phyloP scores from a whole-genome alignment of 1,284 basidiomycete species.

The Hemileccinum hortonii region DNA sequence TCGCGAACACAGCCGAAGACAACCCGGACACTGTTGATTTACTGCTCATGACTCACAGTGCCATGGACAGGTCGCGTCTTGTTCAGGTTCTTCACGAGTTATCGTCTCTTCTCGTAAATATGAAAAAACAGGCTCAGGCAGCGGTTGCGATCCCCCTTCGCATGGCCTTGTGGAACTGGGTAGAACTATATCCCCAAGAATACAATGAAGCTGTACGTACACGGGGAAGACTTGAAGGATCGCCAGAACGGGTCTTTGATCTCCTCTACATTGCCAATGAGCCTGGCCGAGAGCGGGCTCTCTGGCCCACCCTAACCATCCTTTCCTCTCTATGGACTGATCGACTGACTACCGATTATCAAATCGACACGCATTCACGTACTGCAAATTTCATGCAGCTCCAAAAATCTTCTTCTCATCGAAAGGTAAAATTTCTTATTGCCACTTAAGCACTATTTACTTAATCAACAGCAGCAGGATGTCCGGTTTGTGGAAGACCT shows the following conservation, averaged over 20 bases:
- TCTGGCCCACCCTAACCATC: constrained; percentile 83
- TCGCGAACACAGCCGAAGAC: constrained; percentile 55
- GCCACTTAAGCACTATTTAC: background rate
- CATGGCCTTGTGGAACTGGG: constrained; percentile 90
- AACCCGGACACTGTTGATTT: constrained; percentile 70
- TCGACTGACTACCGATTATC: constrained; percentile 58
- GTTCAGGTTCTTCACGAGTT: constrained; percentile 75
- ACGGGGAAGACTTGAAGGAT: constrained; percentile 71
- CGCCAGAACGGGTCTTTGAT: constrained; percentile 83
- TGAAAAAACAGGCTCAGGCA: constrained; percentile 74
- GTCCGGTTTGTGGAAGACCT: constrained; percentile 59
- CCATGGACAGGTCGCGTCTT: constrained; percentile 64
- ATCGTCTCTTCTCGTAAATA: constrained; percentile 80
- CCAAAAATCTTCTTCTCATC: constrained; percentile 33
- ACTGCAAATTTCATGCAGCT: constrained; percentile 33
- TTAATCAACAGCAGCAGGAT: constrained; percentile 36
- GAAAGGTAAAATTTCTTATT: constrained; percentile 38
- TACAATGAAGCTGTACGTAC: constrained; percentile 72
- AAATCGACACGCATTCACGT: constrained; percentile 38
- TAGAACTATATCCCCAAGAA: constrained; percentile 79
- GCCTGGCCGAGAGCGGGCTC: constrained; percentile 52
- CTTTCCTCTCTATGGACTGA: constrained; percentile 81
- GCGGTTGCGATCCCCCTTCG: constrained; percentile 76
- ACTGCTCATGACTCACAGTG: constrained; percentile 70
- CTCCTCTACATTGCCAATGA: constrained; percentile 62